Evolutionary conservation across 139 green algal species (phyloP).

Genomic region (Chlorella sp.): DNA sequence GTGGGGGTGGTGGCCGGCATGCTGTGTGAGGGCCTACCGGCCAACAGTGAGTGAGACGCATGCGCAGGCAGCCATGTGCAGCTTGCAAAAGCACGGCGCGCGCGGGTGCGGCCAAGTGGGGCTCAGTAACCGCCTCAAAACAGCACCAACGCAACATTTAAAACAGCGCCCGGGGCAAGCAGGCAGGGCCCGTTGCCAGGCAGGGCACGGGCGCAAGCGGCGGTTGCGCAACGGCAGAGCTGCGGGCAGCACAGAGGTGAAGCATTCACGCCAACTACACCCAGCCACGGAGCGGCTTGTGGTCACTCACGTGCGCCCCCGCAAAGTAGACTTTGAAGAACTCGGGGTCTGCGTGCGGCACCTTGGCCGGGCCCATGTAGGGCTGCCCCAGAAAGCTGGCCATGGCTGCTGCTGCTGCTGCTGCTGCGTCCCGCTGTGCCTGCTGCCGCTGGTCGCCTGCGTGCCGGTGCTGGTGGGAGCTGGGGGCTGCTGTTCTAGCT

Average conservation of each 20-base stretch:
- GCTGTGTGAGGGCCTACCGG: background rate
- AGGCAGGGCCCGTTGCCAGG: background rate
- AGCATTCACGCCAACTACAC: too few species aligned
- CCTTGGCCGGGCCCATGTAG: constrained; percentile 71
- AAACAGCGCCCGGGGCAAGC: background rate
- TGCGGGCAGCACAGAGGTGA: too few species aligned
- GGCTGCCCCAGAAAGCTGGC: constrained; percentile 45
- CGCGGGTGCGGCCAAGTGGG: too few species aligned
- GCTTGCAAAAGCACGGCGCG: background rate
- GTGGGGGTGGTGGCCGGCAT: background rate
- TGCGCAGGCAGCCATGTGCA: too few species aligned
- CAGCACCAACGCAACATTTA: background rate
- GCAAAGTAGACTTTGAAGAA: constrained; percentile 85
- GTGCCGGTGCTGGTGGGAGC: background rate
- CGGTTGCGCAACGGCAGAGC: too few species aligned
- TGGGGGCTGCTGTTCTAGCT: background rate
- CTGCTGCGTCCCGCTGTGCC: too few species aligned
- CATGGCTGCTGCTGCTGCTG: constrained; percentile 24
- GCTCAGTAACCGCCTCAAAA: background rate
- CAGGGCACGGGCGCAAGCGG: too few species aligned
- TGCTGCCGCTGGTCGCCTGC: background rate
- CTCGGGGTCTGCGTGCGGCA: constrained; percentile 73
- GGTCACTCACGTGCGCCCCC: constrained; percentile 71
- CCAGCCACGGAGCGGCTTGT: too few species aligned
- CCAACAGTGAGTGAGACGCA: too few species aligned